Base-by-base conservation (phyloP, 164 flowering plant species). In the Aristolochia fimbriata region DNA sequence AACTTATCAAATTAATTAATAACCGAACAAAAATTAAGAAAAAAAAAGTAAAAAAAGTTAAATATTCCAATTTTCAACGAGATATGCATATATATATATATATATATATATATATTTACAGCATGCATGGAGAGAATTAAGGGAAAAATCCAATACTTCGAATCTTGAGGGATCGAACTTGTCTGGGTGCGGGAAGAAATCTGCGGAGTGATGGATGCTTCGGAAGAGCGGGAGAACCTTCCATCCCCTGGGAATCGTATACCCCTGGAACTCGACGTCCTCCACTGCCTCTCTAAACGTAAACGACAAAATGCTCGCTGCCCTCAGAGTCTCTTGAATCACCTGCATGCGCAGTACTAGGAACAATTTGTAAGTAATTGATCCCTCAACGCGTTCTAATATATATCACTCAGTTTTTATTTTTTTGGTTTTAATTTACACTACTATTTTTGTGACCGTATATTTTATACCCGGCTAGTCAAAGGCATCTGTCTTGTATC, bases 201-300 rank as follows among this genome's bases (percentile, higher is more conserved):
- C 83, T 9, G 83, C 70, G 62, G 62, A 75, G 63, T 88, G 88
- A 69, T 92, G 98, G 67, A 92, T 87, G 80, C 61, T 82, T 72
- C 98, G 75, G 68, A 92, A 92, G 60, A 92, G 89, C 4, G 98
- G 98, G 46, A 92, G 84, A 61, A 91, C 96, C 70, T 91, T 91
- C 98, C 98, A 91, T 13, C 98, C 98, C 70, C 74, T 87, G 0
- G 96, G 98, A 51, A 91, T 88, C 4, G 83, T 10, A 61, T 75
- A 92, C 25, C 97, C 97, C 67, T 86, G 76, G 54, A 83, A 76
- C 63, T 91, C 97, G 1, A 91, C 86, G 60, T 88, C 96, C 62
- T 86, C 69, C 0, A 88, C 90, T 1, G 96, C 94, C 74, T 91
- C 97, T 75, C 97, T 84, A 71, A 84, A 88, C 21, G 96, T 83